These are phyloP conservation scores for Gautieria morchelliformis DNA, from an alignment of 768 basidiomycete genomes.

Conservation along the genomic window DNA sequence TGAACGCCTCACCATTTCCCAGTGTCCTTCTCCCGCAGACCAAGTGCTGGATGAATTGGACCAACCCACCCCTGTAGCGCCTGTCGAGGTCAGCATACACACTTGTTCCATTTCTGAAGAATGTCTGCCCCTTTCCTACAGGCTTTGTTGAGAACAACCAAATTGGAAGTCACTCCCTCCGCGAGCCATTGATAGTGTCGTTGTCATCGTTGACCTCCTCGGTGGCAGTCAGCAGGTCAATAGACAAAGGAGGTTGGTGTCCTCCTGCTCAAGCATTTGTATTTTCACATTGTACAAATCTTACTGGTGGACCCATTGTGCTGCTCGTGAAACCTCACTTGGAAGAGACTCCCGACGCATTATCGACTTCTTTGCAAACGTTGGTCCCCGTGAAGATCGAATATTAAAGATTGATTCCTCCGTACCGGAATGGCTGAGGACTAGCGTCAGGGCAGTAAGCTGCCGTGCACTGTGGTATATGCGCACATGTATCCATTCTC, in stretches of 20 bases:
- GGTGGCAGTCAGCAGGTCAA: conserved; percentile 12
- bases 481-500: too few relatives aligned
- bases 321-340: conserved; percentile 45
- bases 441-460: conserved; percentile 41
- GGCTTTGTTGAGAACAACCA: not conserved
- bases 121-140: not conserved
- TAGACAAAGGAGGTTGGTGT: conserved; percentile 20
- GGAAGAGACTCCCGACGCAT: conserved; percentile 8
- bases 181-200: conserved; percentile 25
- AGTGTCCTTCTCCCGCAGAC: conserved; percentile 29
- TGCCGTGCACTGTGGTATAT: conserved; percentile 29
- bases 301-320: conserved; percentile 42
- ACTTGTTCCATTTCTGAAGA: not conserved
- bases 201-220: conserved; percentile 40
- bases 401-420: conserved; percentile 43
- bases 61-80: not conserved
- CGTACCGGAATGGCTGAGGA: conserved; percentile 52
- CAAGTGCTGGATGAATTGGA: not conserved
- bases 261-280: conserved; percentile 38
- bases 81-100: conserved; percentile 6
- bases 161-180: conserved; percentile 24
- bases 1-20: conserved; percentile 9
- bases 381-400: conserved; percentile 24
- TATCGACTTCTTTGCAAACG: not conserved
- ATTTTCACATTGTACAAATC: conserved; percentile 43